Conservation (phyloP, 805 yeast species). For the Cephaloascus fragrans region DNA sequence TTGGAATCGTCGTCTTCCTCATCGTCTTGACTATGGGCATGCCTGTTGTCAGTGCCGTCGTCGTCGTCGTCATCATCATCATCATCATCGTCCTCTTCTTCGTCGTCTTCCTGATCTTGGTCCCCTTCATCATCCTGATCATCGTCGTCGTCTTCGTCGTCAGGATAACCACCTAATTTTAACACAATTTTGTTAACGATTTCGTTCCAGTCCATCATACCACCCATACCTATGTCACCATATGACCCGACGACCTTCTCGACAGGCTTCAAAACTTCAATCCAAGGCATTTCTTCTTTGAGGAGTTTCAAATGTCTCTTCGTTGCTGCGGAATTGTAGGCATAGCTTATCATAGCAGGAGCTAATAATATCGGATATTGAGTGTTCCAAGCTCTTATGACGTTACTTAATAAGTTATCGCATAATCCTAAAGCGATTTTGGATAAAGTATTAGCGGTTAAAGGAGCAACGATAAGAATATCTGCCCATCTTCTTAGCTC, state of each 20-base stretch:
- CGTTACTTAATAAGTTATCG: constrained; percentile 84
- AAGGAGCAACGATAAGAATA: constrained; percentile 84
- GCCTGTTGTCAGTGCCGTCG: too few species aligned
- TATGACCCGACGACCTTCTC: constrained; percentile 88
- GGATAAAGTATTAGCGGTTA: constrained; percentile 86
- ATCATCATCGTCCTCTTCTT: constrained; percentile 16
- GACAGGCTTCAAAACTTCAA: constrained; percentile 86
- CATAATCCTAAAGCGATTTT: constrained; percentile 87
- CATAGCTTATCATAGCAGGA: constrained; percentile 92
- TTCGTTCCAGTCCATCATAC: constrained; percentile 97
- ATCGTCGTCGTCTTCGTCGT: constrained; percentile 40
- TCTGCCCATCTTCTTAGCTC: constrained; percentile 97
- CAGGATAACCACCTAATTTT: constrained; percentile 48
- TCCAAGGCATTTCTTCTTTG: constrained; percentile 90
- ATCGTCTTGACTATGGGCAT: constrained; percentile 37
- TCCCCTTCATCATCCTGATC: constrained; percentile 32
- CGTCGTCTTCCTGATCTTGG: constrained; percentile 25
- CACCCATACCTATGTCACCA: constrained; percentile 99
- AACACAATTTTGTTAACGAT: constrained; percentile 77
- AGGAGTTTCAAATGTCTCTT: constrained; percentile 70
- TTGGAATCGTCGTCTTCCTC: constrained; percentile 30
- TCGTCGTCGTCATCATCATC: constrained; percentile 22
- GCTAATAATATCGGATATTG: constrained; percentile 82
- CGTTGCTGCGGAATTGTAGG: constrained; percentile 84
- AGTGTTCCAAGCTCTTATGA: constrained; percentile 93